Conservation (phyloP, 129 eudicot species). For the Arctium lappa region DNA sequence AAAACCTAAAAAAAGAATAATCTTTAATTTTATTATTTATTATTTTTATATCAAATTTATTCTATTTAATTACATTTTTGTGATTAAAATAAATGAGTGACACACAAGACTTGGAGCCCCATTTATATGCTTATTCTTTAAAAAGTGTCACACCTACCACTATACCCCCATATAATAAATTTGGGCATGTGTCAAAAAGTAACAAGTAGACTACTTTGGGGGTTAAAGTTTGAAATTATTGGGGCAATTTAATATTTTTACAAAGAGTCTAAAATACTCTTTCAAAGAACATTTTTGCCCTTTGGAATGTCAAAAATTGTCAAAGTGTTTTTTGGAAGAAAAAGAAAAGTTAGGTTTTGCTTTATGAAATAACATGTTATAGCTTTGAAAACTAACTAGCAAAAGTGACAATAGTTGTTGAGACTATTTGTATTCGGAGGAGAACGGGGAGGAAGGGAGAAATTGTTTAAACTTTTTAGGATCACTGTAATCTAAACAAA, state of each 20-base stretch:
- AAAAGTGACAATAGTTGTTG: not conserved
- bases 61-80: not conserved
- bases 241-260: constrained; percentile 16
- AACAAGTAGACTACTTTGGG: constrained; percentile 16
- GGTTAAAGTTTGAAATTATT: constrained; percentile 31
- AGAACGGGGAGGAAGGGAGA: not conserved
- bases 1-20: constrained; percentile 2
- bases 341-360: not conserved
- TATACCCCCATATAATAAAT: constrained; percentile 15
- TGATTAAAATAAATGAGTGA: constrained; percentile 20
- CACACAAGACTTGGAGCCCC: constrained; percentile 25
- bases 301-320: constrained; percentile 11
- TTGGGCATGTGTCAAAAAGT: constrained; percentile 28
- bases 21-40: not conserved
- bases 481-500: not conserved
- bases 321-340: not conserved
- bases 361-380: not conserved
- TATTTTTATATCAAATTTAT: constrained; percentile 5
- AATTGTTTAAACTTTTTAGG: not conserved
- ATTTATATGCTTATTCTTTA: constrained; percentile 30
- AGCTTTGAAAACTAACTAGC: not conserved
- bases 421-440: not conserved
- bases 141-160: constrained; percentile 27
- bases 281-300: constrained; percentile 15
- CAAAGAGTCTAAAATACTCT: constrained; percentile 33